Percentiles rank a stretch among this genome's conserved stretches.
Evolutionary conservation across 176 grass and related monocot species (phyloP).

Genomic region (Alopecurus myosuroides): DNA sequence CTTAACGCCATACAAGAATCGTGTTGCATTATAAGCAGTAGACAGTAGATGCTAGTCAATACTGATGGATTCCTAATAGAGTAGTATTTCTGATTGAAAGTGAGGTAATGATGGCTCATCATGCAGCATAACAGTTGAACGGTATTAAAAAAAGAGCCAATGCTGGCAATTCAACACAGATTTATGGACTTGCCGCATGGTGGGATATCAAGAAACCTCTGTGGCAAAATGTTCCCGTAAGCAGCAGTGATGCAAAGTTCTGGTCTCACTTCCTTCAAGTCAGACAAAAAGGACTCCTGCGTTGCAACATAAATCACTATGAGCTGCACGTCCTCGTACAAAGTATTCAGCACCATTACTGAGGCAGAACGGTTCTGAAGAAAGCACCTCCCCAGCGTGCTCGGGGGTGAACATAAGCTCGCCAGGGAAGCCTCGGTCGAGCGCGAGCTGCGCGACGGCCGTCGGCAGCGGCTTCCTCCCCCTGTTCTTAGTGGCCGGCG

Average conservation of each 20-base stretch:
- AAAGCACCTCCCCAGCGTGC: slow-evolving; percentile 49
- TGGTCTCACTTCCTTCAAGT: slow-evolving; percentile 61
- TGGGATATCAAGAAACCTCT: slow-evolving; percentile 90
- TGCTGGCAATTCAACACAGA: background rate
- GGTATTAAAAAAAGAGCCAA: too few species aligned
- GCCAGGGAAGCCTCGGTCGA: slow-evolving; percentile 60
- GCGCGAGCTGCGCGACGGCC: slow-evolving; percentile 56
- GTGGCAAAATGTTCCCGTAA: slow-evolving; percentile 92
- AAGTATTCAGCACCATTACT: background rate
- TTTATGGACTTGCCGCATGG: slow-evolving; percentile 34
- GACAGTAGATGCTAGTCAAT: background rate
- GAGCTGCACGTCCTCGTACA: background rate
- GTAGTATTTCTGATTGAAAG: background rate
- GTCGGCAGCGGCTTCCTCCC: slow-evolving; percentile 74
- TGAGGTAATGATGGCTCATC: background rate
- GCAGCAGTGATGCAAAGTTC: slow-evolving; percentile 87
- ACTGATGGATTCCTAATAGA: background rate
- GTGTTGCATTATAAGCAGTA: background rate
- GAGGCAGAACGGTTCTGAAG: background rate
- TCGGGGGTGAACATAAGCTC: slow-evolving; percentile 76
- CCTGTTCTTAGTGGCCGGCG: slow-evolving; percentile 52
- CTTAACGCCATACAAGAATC: background rate
- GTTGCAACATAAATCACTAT: slow-evolving; percentile 18
- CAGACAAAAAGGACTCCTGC: slow-evolving; percentile 65
- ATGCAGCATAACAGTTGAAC: background rate